Conservation (phyloP, 495 filamentous ascomycete genomes). For the Penicillium desertorum region DNA sequence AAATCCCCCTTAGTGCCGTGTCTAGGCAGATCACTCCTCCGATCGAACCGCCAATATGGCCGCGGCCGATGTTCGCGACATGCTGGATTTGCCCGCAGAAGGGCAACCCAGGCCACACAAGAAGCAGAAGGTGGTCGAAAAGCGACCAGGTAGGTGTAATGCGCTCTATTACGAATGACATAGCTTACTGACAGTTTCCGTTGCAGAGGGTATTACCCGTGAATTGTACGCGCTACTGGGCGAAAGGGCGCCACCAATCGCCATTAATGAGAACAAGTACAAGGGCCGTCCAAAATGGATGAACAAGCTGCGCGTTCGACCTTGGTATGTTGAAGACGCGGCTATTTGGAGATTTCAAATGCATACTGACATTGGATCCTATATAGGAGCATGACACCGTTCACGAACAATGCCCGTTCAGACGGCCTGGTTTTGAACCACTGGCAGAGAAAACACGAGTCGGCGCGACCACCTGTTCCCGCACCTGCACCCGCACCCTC, state of each 20-base stretch:
- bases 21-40: constrained; percentile 6
- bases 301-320: constrained; percentile 52
- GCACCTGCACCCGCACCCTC: constrained; percentile 27
- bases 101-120: constrained; percentile 65
- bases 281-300: constrained; percentile 61
- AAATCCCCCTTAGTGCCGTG: neutral
- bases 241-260: constrained; percentile 66
- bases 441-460: constrained; percentile 56
- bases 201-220: constrained; percentile 69
- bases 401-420: constrained; percentile 58
- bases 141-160: constrained; percentile 59
- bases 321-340: constrained; percentile 45
- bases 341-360: neutral
- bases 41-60: constrained; percentile 54
- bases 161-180: neutral
- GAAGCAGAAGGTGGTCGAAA: constrained; percentile 71
- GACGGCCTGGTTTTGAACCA: constrained; percentile 62
- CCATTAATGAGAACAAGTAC: constrained; percentile 65
- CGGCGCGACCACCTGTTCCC: constrained; percentile 33
- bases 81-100: constrained; percentile 75
- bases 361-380: constrained; percentile 5
- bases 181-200: constrained; percentile 19
- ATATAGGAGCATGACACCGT: constrained; percentile 53
- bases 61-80: constrained; percentile 80
- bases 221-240: constrained; percentile 66